Base-by-base conservation (phyloP, 805 yeast species). In the Wickerhamomyces queroliae region DNA sequence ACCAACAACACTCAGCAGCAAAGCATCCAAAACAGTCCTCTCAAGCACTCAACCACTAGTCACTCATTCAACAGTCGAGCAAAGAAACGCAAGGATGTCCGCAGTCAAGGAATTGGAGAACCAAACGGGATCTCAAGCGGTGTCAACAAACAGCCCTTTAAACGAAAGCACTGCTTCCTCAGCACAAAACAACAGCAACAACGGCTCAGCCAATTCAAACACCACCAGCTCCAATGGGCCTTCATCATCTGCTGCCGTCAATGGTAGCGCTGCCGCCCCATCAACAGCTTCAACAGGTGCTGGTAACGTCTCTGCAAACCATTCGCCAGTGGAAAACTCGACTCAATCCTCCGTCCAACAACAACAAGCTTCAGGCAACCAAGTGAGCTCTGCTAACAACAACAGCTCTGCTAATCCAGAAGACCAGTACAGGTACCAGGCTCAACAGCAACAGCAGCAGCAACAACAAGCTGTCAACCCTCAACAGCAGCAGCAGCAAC, bases 401-500 rank as follows among this genome's bases (percentile, higher is more conserved):
- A 25, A 25, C 13, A 11, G 15, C 13, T 5, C 13, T 62, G 25
- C 66, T 58, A 35, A 58, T 54, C 35, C 45, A 59, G 38, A 51
- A 59, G 12, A 56, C 54, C 8, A 50, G 46, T 11, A 50, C 47
- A 7, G 48, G 49, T 13, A 32, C 11, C 21, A 23, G 4, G 10
- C 12, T 16, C 30, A 18, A 33, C 36, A 16, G 31, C 36, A 21
- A 10, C 40, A 31, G 15, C 31, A 37, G 24, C 29, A 12, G 16
- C 50, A 44, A 27, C 45, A 37, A 30, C 39, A 33, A 15, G 15
- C 15, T 16, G 29, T 26, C 27, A 24, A 24, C n/a, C 13, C 7
- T 11, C 29, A 26, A 26, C 29, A 11, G 29, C n/a, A 5, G 7
- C 50, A 48, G 17, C 54, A 46, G 35, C 58, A 53, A 23, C 54